A percentile compares a stretch with the other conserved stretches of the same genome.
These are phyloP conservation scores for Dendrostoma leiphaemia DNA, from an alignment of 2,329 filamentous ascomycete species.

Conservation along the genomic window DNA sequence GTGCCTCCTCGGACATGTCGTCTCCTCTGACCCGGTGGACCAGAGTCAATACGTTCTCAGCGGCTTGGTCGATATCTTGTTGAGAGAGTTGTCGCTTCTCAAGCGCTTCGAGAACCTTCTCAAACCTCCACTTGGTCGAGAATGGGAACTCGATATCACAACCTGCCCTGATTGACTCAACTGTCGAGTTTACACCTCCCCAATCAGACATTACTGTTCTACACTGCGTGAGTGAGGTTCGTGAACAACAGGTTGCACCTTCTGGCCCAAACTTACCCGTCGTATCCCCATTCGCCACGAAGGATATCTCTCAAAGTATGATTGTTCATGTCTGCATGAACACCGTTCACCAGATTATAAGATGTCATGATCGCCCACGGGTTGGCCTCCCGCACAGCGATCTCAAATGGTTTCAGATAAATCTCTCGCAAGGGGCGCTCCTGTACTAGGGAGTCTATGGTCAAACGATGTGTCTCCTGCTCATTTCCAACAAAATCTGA, in stretches of 20 bases:
- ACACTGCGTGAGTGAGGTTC: conserved; percentile 20
- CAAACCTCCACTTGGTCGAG: conserved; percentile 53
- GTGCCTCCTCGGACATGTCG: conserved; percentile 54
- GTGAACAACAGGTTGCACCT: conserved; percentile 7
- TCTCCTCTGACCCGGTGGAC: conserved; percentile 61
- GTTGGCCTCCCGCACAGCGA: conserved; percentile 66
- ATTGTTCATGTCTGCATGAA: conserved; percentile 57
- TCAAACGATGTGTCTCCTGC: conserved; percentile 66
- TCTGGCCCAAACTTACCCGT: conserved; percentile 41
- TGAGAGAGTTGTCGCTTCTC: conserved; percentile 45
- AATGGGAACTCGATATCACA: conserved; percentile 59
- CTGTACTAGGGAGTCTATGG: conserved; percentile 61
- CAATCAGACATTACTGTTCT: conserved; percentile 59
- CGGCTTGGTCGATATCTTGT: conserved; percentile 54
- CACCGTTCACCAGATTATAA: conserved; percentile 66
- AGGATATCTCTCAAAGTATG: conserved; percentile 56
- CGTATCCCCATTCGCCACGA: conserved; percentile 61
- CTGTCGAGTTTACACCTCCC: conserved; percentile 55
- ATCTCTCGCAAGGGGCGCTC: conserved; percentile 67
- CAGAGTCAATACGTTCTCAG: conserved; percentile 57
- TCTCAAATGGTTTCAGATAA: conserved; percentile 74
- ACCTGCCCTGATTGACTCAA: conserved; percentile 53
- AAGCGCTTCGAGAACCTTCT: conserved; percentile 54
- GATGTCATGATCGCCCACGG: conserved; percentile 70
- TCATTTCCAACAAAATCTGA: conserved; percentile 69